Conservation (phyloP, 192 early-diverging fungal genomes). For the Backusella tarrabulga region DNA sequence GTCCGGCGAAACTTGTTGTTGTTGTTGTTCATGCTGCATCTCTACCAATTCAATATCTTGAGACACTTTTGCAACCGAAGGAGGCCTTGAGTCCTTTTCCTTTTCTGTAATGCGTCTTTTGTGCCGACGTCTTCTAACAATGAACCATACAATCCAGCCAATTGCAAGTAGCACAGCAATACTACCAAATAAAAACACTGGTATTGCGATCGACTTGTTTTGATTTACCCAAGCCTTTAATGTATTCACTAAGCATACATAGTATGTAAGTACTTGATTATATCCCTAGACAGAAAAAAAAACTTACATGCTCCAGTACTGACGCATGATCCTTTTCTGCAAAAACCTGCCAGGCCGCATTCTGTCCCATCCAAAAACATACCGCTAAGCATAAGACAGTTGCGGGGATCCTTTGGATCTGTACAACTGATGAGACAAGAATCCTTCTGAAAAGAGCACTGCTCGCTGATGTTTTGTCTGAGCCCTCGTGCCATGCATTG, state of each 20-base stretch:
- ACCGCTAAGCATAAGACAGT: constrained; percentile 59
- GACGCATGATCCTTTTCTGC: constrained; percentile 52
- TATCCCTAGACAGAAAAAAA: neutral
- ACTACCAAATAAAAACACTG: constrained; percentile 34
- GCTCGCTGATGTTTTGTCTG: constrained; percentile 50
- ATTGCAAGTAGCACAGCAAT: constrained; percentile 30
- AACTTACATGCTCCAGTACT: constrained; percentile 27
- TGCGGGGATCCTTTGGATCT: constrained; percentile 48
- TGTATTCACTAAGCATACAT: constrained; percentile 9
- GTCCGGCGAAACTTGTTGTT: neutral
- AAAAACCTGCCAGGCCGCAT: constrained; percentile 66
- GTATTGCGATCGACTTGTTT: constrained; percentile 43
- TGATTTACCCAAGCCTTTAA: constrained; percentile 41
- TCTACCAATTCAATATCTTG: neutral
- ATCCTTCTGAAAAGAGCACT: constrained; percentile 59
- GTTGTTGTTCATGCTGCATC: neutral
- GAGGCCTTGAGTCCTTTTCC: constrained; percentile 28
- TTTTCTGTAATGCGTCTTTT: constrained; percentile 7
- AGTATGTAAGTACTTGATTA: neutral
- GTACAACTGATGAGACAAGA: constrained; percentile 68
- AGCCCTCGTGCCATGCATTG: constrained; percentile 68
- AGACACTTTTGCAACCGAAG: constrained; percentile 8
- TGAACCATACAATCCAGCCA: constrained; percentile 19
- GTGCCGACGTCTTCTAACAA: neutral
- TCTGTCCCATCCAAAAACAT: constrained; percentile 71